Conservation (phyloP, 208 protist genomes). For the Leishmania braziliensis region DNA sequence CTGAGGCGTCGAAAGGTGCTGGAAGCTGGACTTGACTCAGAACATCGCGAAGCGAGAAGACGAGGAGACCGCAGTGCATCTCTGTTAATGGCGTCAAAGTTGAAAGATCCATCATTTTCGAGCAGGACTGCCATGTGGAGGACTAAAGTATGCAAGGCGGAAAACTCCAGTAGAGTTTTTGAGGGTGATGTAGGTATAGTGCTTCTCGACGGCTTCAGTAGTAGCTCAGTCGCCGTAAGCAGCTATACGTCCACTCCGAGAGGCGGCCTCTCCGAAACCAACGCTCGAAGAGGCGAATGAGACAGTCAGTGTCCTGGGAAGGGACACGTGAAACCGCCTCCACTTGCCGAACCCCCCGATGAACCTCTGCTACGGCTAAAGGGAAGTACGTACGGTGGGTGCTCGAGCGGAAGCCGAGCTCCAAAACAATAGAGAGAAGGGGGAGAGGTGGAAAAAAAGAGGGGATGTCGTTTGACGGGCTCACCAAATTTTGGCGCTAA, state of each 20-base stretch:
- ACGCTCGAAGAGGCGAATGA: background rate
- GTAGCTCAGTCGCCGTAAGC: background rate
- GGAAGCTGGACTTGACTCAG: conserved; percentile 64
- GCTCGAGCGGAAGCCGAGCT: background rate
- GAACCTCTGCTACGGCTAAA: background rate
- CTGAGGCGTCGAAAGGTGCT: conserved; percentile 24
- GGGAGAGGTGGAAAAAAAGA: background rate
- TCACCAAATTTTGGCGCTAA: no score
- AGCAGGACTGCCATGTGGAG: no score
- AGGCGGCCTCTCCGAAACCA: background rate
- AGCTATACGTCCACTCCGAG: background rate
- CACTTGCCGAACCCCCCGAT: background rate
- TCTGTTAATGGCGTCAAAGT: background rate
- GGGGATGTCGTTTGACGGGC: background rate
- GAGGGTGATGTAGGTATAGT: background rate
- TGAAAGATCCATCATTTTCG: background rate
- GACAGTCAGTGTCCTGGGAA: background rate
- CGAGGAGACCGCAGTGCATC: conserved; percentile 34
- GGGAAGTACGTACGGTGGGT: background rate
- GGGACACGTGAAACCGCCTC: background rate
- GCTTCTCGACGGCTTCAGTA: background rate
- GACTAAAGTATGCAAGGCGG: background rate
- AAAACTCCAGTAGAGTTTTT: background rate
- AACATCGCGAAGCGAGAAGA: conserved; percentile 71
- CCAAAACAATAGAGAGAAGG: background rate